Conservation (phyloP, 371 early-diverging fungal species). For the Mortierella sp. region DNA sequence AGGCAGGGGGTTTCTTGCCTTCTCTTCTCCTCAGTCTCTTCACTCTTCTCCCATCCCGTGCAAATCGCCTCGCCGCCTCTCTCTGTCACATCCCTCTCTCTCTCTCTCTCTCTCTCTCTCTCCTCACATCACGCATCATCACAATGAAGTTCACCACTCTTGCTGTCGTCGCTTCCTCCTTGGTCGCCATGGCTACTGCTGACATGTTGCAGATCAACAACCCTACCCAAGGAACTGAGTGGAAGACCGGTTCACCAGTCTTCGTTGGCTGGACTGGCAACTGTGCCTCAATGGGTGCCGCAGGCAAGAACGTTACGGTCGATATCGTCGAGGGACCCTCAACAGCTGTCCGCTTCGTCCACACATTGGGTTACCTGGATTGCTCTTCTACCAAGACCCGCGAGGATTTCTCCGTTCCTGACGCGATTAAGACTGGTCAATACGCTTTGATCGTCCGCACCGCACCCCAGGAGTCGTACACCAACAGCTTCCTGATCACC, state of each 20-base stretch:
- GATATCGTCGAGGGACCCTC: conserved; percentile 25
- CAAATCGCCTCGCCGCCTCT: too few relatives aligned
- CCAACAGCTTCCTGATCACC: conserved; percentile 21
- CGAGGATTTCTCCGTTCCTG: conserved; percentile 10
- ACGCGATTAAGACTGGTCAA: conserved; percentile 3
- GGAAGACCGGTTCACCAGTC: conserved; percentile 12
- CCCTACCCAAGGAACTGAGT: conserved; percentile 24
- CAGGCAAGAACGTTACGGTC: conserved; percentile 21
- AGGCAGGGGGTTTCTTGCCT: not conserved
- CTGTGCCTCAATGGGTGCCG: conserved; percentile 26
- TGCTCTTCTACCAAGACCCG: conserved; percentile 17
- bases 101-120: not conserved
- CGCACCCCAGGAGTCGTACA: conserved; percentile 19
- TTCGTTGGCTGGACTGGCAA: conserved; percentile 27
- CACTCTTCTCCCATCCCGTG: too few relatives aligned
- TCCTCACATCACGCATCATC: not conserved
- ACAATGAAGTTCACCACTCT: conserved; percentile 34
- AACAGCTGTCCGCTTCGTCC: conserved; percentile 14
- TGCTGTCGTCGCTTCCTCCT: conserved; percentile 19
- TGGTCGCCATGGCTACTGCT: conserved; percentile 26
- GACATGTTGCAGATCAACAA: conserved; percentile 36
- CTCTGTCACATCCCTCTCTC: too few relatives aligned
- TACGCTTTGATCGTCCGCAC: conserved; percentile 23
- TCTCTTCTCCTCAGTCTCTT: too few relatives aligned
- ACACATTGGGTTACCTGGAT: conserved; percentile 21